phyloP scores from a whole-genome alignment of 208 protist genomes.

The Entamoeba moshkovskii region DNA sequence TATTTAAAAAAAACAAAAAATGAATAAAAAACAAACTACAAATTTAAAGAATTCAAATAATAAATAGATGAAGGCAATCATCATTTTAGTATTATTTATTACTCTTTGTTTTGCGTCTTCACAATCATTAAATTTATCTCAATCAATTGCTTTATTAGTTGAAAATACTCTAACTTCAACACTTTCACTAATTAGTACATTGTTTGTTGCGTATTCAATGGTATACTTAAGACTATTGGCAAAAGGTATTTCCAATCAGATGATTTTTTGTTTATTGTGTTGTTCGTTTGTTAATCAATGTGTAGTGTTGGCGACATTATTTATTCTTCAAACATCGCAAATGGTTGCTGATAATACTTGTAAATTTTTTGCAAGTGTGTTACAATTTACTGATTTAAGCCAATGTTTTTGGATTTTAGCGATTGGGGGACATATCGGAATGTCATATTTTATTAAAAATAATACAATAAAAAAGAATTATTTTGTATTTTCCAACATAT shows the following conservation, averaged over 20 bases:
- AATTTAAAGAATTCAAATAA: too few relatives aligned
- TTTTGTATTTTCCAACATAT: not conserved
- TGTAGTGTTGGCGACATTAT: not conserved
- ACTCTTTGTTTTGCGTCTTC: too few relatives aligned
- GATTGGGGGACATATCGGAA: not conserved
- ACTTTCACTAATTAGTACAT: not conserved
- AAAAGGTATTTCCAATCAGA: not conserved
- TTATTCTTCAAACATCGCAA: not conserved
- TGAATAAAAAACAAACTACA: too few relatives aligned
- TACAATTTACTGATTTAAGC: not conserved
- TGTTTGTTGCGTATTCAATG: not conserved
- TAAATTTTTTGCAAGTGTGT: not conserved
- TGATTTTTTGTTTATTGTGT: conserved; percentile 5
- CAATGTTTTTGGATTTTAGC: not conserved
- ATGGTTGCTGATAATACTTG: not conserved
- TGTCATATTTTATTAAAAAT: not conserved
- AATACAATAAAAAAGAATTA: not conserved
- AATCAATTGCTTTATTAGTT: not conserved
- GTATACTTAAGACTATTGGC: not conserved
- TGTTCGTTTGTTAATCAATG: not conserved
- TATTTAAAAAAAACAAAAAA: too few relatives aligned
- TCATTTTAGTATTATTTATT: too few relatives aligned
- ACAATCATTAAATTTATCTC: not conserved
- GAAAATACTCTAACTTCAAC: not conserved
- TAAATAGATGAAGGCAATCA: too few relatives aligned